phyloP scores from a whole-genome alignment of 1,139 yeast genomes.

The Blastobotrys proliferans region DNA sequence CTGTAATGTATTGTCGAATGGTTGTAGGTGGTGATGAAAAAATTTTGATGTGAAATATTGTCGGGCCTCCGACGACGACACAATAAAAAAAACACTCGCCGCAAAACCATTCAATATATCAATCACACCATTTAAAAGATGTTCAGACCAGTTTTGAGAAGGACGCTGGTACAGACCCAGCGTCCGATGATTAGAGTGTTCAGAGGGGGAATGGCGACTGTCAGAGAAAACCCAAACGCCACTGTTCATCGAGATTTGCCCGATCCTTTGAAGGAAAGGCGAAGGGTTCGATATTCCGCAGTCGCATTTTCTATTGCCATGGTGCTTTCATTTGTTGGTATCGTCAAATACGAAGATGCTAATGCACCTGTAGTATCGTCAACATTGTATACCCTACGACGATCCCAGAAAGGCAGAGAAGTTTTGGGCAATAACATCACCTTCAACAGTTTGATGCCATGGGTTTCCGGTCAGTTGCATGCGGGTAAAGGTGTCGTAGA shows the following conservation, averaged over 20 bases:
- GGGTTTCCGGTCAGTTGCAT: constrained; percentile 83
- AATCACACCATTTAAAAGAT: background rate
- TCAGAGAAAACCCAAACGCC: constrained; percentile 20
- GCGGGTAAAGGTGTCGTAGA: constrained; percentile 80
- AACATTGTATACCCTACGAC: constrained; percentile 78
- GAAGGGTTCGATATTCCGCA: constrained; percentile 51
- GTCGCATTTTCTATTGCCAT: constrained; percentile 60
- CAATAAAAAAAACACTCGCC: background rate
- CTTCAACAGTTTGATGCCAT: constrained; percentile 70
- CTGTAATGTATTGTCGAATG: background rate
- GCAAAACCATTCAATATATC: background rate
- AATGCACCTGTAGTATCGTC: constrained; percentile 84
- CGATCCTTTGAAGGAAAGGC: constrained; percentile 62
- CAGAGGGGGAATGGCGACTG: background rate
- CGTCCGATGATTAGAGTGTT: background rate
- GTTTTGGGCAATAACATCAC: constrained; percentile 71
- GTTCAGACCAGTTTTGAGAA: no score
- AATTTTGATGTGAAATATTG: background rate
- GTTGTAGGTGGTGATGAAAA: background rate
- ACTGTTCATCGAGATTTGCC: constrained; percentile 38
- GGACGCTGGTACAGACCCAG: background rate
- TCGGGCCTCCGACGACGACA: background rate
- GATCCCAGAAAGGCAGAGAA: constrained; percentile 65
- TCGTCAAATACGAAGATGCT: constrained; percentile 88
- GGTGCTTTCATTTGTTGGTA: constrained; percentile 59